Conservation (phyloP, 495 filamentous ascomycete species). For the Talaromyces stipitatus region DNA sequence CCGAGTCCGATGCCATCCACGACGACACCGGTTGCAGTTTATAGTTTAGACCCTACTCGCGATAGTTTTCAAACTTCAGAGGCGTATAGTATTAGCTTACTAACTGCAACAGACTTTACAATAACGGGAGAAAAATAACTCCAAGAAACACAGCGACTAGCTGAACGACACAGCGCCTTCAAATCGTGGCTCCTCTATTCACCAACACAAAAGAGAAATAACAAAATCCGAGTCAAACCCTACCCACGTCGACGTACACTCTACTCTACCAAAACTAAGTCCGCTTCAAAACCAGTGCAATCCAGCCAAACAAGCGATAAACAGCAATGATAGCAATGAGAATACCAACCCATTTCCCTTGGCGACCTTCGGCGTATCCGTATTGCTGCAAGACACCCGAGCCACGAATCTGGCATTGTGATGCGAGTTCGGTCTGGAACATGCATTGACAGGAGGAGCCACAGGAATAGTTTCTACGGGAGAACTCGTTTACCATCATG, state of each 20-base stretch:
- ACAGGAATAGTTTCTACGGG: conserved; percentile 52
- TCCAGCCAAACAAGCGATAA: conserved; percentile 58
- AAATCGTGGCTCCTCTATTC: background rate
- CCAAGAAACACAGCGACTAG: background rate
- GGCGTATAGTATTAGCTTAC: too few relatives aligned
- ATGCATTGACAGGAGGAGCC: conserved; percentile 54
- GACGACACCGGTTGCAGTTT: too few relatives aligned
- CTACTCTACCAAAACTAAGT: conserved; percentile 8
- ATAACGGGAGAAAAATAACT: too few relatives aligned
- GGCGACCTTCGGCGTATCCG: conserved; percentile 54
- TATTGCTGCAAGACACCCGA: conserved; percentile 58
- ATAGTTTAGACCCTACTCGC: too few relatives aligned
- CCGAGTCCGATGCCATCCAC: too few relatives aligned
- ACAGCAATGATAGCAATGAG: conserved; percentile 64
- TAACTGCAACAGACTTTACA: background rate
- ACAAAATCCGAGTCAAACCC: background rate
- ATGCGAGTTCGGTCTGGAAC: conserved; percentile 54
- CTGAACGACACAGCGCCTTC: background rate
- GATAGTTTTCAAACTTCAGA: background rate
- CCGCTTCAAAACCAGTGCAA: conserved; percentile 28
- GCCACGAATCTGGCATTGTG: conserved; percentile 60
- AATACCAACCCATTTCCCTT: conserved; percentile 68
- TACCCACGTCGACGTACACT: background rate
- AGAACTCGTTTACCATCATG: conserved; percentile 87
- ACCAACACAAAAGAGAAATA: background rate